A percentile compares a stretch with the other conserved stretches of the same genome.
These are phyloP conservation scores for Nitzschia sp. DNA, from an alignment of 108 stramenopile species.

Conservation along the genomic window DNA sequence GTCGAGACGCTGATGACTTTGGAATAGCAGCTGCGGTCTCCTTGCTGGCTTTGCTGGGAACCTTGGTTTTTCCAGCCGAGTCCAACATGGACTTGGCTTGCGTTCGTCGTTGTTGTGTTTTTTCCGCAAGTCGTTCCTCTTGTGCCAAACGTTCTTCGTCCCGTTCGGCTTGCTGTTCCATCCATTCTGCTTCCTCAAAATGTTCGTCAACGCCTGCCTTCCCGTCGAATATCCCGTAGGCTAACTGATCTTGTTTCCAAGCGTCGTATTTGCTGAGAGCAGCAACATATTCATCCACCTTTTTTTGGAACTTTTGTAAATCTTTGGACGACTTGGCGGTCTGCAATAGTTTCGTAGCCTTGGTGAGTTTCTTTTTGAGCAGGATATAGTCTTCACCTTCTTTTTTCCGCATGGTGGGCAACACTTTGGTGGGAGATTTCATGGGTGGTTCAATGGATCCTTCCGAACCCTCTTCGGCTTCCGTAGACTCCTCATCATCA, in stretches of 20 bases:
- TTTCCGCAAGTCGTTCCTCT: neutral
- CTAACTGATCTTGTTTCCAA: conserved; percentile 5
- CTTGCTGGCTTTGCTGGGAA: neutral
- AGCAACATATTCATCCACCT: conserved; percentile 3
- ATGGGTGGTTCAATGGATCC: conserved; percentile 8
- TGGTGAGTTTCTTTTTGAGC: conserved; percentile 13
- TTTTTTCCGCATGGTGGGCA: neutral
- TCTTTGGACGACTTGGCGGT: neutral
- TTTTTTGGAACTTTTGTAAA: neutral
- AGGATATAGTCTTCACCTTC: neutral
- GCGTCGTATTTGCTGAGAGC: neutral
- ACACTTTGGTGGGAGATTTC: neutral
- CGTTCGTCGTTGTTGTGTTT: neutral
- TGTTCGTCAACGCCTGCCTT: neutral
- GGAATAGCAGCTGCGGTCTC: neutral
- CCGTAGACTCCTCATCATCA: neutral
- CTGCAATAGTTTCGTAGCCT: neutral
- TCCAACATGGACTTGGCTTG: conserved; percentile 2
- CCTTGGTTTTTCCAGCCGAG: neutral
- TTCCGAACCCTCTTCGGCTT: neutral
- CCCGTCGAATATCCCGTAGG: neutral
- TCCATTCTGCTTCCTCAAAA: neutral
- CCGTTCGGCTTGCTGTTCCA: neutral
- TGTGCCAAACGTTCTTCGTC: conserved; percentile 2
- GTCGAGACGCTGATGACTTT: no score